These are phyloP conservation scores for Acorus calamus DNA, from an alignment of 106 monocot genomes.

Conservation along the genomic window DNA sequence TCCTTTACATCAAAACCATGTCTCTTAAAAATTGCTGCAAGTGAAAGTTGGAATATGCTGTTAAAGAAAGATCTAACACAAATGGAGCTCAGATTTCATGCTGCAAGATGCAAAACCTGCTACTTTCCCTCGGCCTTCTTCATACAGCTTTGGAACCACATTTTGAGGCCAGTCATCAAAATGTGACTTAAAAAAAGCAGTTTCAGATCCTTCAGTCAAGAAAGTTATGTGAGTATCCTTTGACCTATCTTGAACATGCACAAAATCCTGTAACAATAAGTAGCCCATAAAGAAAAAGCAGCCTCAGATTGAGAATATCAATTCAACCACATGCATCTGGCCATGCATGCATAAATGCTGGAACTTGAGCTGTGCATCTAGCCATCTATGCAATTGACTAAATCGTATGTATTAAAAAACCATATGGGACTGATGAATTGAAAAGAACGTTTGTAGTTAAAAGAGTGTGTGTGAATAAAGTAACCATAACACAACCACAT, in stretches of 20 bases:
- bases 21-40: constrained; percentile 45
- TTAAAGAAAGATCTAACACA: not conserved
- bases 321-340: too few relatives aligned
- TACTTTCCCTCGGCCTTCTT: constrained; percentile 46
- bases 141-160: constrained; percentile 27
- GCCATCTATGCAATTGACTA: too few relatives aligned
- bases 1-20: constrained; percentile 49
- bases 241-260: constrained; percentile 27
- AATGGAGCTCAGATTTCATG: not conserved
- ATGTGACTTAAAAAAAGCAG: constrained; percentile 30
- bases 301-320: too few relatives aligned
- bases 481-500: too few relatives aligned
- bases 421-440: too few relatives aligned
- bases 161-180: constrained; percentile 41
- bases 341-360: too few relatives aligned
- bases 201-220: constrained; percentile 48
- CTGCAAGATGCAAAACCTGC: constrained; percentile 25
- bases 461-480: too few relatives aligned
- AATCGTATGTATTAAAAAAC: too few relatives aligned
- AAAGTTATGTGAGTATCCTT: constrained; percentile 17
- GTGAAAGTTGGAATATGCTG: not conserved
- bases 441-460: too few relatives aligned
- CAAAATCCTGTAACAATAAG: constrained; percentile 20
- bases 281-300: too few relatives aligned
- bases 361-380: too few relatives aligned